phyloP scores from a whole-genome alignment of 495 filamentous ascomycete genomes.

The Bathelium albidoporum region DNA sequence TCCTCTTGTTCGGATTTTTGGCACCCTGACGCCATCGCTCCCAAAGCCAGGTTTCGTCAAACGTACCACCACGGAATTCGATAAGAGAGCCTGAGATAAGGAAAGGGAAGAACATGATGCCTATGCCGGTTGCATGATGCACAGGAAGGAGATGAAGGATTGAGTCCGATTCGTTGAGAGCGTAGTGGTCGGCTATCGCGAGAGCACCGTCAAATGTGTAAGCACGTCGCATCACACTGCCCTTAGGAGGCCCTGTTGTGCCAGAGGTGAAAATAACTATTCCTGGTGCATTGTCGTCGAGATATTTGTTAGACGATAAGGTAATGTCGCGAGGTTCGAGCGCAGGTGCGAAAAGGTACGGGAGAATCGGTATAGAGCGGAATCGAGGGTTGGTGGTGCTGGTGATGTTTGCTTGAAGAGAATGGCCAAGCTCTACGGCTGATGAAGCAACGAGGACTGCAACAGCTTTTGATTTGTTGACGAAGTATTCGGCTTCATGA shows the following conservation, averaged over 20 bases:
- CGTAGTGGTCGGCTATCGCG: conserved; percentile 29
- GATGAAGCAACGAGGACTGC: conserved; percentile 20
- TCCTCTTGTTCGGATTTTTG: neutral
- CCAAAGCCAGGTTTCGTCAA: conserved; percentile 41
- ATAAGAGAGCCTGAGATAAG: conserved; percentile 35
- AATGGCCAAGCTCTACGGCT: conserved; percentile 21
- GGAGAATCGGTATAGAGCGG: conserved; percentile 20
- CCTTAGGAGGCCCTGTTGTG: conserved; percentile 33
- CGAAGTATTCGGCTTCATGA: conserved; percentile 38
- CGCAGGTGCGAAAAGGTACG: conserved; percentile 13
- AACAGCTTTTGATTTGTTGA: conserved; percentile 25
- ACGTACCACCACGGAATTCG: conserved; percentile 39
- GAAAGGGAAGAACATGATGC: conserved; percentile 39
- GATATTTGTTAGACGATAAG: conserved; percentile 24
- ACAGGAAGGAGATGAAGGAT: conserved; percentile 38
- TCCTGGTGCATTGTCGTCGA: conserved; percentile 27
- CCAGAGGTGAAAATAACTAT: conserved; percentile 35
- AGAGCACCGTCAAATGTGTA: conserved; percentile 27
- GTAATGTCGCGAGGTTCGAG: conserved; percentile 18
- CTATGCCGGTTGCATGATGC: conserved; percentile 40
- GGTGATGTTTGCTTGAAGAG: conserved; percentile 16
- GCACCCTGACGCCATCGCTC: conserved; percentile 37
- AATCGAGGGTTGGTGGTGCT: conserved; percentile 15
- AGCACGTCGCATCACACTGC: conserved; percentile 29
- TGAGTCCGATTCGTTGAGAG: conserved; percentile 21